Evolutionary conservation across 2,329 filamentous ascomycete species (phyloP), one percentile per base, ranked within the genome.

Genomic region (Epichloe uncinata): DNA sequence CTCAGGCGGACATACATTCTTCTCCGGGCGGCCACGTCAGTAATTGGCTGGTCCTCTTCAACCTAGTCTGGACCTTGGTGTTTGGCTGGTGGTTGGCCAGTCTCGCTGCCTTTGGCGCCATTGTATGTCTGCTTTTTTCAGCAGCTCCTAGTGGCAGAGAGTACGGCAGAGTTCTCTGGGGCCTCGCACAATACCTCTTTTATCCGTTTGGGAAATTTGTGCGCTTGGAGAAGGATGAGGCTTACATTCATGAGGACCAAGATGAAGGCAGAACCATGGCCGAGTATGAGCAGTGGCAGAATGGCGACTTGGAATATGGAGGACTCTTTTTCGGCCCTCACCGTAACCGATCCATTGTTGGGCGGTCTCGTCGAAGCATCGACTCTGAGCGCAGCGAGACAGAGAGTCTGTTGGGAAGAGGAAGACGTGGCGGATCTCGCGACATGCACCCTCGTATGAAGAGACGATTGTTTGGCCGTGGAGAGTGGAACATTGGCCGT

Each of bases 221-320:
- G 54, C 85, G 89, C 44, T 77, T 98, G 37, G 84, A 95, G 63
- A 87, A 91, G 64, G 93, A 98, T 58, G 93, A 97, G 62, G 85
- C 86, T 42, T 98, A 98, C 63, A 74, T 88, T 45, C 86, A 96
- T 53, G 93, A 98, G 69, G 93, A 98, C 60, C 82, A 93, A 61
- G 90, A 91, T 40, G 93, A 98, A 68, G 93, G 93, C 18, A 82
- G 93, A 61, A 97, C 90, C 69, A 96, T 98, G 61, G 94, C 87
- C 60, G 93, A 98, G 70, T 98, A 98, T 63, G 93, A 98, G 66
- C 89, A 95, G 68, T 98, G 93, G 93, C 93, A 98, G 69, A 96
- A 82, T 62, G 93, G 93, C 47, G 93, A 98, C 61, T 78, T 98
- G 35, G 93, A 98, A 66, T 89, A 97, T 64, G 93, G 93, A 3